Conservation (phyloP, 495 filamentous ascomycete genomes). For the Coniosporium apollinis region DNA sequence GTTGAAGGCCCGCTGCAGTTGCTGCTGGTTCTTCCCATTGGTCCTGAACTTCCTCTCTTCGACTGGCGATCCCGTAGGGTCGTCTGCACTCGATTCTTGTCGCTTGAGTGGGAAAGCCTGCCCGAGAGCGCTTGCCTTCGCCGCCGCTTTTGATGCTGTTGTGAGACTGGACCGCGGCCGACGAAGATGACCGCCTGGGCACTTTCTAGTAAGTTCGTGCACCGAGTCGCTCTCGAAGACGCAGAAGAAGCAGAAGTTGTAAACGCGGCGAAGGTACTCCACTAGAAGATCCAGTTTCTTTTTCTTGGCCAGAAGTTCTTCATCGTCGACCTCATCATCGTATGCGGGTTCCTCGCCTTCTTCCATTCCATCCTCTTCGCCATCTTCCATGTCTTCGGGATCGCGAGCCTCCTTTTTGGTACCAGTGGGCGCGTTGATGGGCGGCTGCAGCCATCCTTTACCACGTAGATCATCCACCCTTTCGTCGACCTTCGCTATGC, state of each 20-base stretch:
- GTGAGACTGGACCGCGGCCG: slow-evolving; percentile 72
- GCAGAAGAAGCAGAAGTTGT: slow-evolving; percentile 99
- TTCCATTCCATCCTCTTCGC: slow-evolving; percentile 50
- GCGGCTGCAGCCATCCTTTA: slow-evolving; percentile 57
- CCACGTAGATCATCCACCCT: slow-evolving; percentile 62
- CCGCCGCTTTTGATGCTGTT: slow-evolving; percentile 66
- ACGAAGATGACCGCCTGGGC: slow-evolving; percentile 87
- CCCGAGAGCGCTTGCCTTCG: slow-evolving; percentile 61
- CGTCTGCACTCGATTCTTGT: slow-evolving; percentile 39
- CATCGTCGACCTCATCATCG: slow-evolving; percentile 75
- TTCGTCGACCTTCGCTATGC: slow-evolving; percentile 63
- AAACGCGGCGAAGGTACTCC: slow-evolving; percentile 88
- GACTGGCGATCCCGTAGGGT: slow-evolving; percentile 32
- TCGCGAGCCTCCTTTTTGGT: slow-evolving; percentile 43
- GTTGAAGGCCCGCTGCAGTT: slow-evolving; percentile 87
- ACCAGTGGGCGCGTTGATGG: slow-evolving; percentile 36
- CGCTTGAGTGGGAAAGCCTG: slow-evolving; percentile 69
- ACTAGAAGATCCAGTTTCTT: slow-evolving; percentile 93
- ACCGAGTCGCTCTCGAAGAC: slow-evolving; percentile 96
- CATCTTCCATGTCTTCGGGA: slow-evolving; percentile 45
- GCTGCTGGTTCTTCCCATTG: slow-evolving; percentile 63
- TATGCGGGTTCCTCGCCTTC: slow-evolving; percentile 48
- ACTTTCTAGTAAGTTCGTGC: slow-evolving; percentile 88
- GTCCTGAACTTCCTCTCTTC: slow-evolving; percentile 43
- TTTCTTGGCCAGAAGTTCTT: slow-evolving; percentile 78